Base-by-base conservation (phyloP, 345 rosid species). In the Gossypium longicalyx region DNA sequence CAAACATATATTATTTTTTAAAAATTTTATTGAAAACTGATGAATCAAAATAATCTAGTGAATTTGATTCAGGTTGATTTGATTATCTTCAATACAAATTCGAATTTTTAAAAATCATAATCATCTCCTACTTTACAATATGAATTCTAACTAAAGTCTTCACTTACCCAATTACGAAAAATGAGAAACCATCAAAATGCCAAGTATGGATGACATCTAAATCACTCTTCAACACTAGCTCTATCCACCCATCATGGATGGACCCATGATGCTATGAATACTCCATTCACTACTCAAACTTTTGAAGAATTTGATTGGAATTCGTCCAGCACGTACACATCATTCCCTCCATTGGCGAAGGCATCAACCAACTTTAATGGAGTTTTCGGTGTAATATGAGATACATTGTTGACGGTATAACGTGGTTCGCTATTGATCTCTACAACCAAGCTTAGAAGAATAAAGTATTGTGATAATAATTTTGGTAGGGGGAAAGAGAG, bases 101-200 rank as follows among this genome's bases (percentile, higher is more conserved):
- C 0, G 1, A 29, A 29, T 29, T 29, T 29, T 29, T 4, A 29
- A 29, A 29, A 29, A 29, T 29, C 38, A 29, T 29, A 29, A 29
- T 29, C 1, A 4, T 29, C 1, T 29, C 38, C 6, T 29, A 29
- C 5, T 59, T 15, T 19, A 29, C 38, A 29, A 29, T 29, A 29
- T 4, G 38, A 54, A 29, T 38, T 63, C n/a, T 41, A 19, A n/a
- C 2, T 64, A 8, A 41, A 15, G 11, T 3, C 23, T 71, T 34
- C 25, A 54, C 77, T 79, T 77, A 83, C 89, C 89, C 90, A 25
- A 85, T 90, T 1, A 83, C 83, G 70, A 63, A 85, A 83, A 89
- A 85, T 11, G 83, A 82, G 65, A 84, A 83, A 41, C 94, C 90
- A 27, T 90, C 92, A 48, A 90, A 68, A 77, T 86, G 94, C 89